Base-by-base conservation (phyloP, 176 grass and related monocot species). In the Raddia guianensis region DNA sequence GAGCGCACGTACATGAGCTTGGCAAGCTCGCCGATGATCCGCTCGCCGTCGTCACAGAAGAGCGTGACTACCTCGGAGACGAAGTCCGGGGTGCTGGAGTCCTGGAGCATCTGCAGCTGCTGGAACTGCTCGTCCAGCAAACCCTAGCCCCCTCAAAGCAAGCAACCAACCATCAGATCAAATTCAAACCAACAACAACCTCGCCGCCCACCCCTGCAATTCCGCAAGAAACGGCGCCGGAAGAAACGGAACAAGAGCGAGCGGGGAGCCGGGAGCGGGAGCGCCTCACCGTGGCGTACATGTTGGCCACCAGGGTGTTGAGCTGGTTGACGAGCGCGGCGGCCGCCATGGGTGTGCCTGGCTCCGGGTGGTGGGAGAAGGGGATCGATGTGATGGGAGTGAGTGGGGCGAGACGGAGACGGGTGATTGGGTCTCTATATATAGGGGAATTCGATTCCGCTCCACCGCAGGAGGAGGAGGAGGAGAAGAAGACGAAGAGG, bases 111-210 rank as follows among this genome's bases (percentile, higher is more conserved):
- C 76, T 88, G 84, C n/a, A 97, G 74, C 85, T 91, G 79, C 62
- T 73, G 70, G 45, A 94, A 97, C 62, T 94, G 87, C 16, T 88
- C 86, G 61, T 91, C 87, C 73, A 97, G 60, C 78, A 90, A 88
- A 61, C 87, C 94, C 94, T 97, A 83, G 8, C 69, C 40, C 12
- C 27, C 21, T 27, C 5, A 34, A 13, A 42, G 16, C 16, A 57
- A 19, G 9, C 14, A 80, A 56, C n/a, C 8, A 20, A 42, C 19
- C 19, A 33, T 4, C 27, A 27, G 1, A 59, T 59, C 58, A 40
- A 11, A 19, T 19, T 19, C 32, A 48, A 37, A 57, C 2, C 44
- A 64, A 59, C 19, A 61, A 15, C 51, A 72, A 46, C 54, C 46
- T 40, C 14, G 1, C 82, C 74, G 46, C 50, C 33, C 73, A 78